These are phyloP conservation scores for Pseudonectria foliicola DNA, from an alignment of 2,329 filamentous ascomycete genomes.

Conservation along the genomic window DNA sequence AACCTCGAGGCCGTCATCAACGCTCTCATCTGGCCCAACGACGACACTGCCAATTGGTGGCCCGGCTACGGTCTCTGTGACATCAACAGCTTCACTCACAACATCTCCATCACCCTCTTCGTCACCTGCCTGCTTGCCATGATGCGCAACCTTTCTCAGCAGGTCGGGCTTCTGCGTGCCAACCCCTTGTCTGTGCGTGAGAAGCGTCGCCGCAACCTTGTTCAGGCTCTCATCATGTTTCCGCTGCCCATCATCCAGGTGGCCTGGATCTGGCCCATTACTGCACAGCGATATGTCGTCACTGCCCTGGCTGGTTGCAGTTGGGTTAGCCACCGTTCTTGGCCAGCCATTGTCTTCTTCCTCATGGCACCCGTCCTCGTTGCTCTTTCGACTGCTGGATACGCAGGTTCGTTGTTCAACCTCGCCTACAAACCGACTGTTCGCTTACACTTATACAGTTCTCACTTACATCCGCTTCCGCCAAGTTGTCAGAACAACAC, in stretches of 20 bases:
- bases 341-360: constrained; percentile 43
- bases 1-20: constrained; percentile 45
- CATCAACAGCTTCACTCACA: constrained; percentile 40
- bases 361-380: constrained; percentile 38
- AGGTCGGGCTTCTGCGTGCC: constrained; percentile 39
- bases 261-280: constrained; percentile 39
- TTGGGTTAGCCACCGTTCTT: constrained; percentile 36
- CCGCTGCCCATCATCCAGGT: constrained; percentile 44
- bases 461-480: constrained; percentile 42
- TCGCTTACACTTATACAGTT: constrained; percentile 24
- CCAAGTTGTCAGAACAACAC: constrained; percentile 35
- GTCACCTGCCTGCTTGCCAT: constrained; percentile 46
- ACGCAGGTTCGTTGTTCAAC: constrained; percentile 36
- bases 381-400: constrained; percentile 36
- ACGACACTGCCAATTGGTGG: constrained; percentile 45
- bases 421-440: not conserved
- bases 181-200: constrained; percentile 34
- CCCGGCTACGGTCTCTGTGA: constrained; percentile 48
- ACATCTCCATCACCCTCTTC: constrained; percentile 39
- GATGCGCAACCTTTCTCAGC: constrained; percentile 45
- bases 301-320: constrained; percentile 44
- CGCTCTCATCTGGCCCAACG: constrained; percentile 45
- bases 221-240: constrained; percentile 49
- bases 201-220: constrained; percentile 32
- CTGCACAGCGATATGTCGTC: constrained; percentile 41